These are phyloP conservation scores for Agrocybe chaxingu DNA, from an alignment of 768 basidiomycete species.

Conservation along the genomic window DNA sequence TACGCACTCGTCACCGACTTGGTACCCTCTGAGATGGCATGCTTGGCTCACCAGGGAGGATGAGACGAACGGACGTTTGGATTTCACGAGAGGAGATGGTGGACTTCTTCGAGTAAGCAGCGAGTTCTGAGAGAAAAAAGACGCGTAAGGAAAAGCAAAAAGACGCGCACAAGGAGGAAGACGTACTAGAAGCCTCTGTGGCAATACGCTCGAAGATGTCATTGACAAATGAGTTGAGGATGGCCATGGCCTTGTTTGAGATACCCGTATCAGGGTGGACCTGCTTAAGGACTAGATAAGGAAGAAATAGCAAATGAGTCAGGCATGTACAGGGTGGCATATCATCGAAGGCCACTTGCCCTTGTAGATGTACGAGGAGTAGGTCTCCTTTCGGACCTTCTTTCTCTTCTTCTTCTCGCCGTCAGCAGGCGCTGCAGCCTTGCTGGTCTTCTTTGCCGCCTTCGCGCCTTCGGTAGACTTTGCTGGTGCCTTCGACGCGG, in stretches of 20 bases:
- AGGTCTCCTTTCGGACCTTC: conserved; percentile 87
- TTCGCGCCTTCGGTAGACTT: conserved; percentile 60
- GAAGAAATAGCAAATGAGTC: conserved; percentile 4
- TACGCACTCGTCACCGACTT: conserved; percentile 54
- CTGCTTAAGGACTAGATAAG: conserved; percentile 78
- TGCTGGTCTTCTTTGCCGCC: conserved; percentile 79
- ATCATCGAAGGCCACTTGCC: conserved; percentile 35
- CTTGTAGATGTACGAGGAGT: conserved; percentile 91
- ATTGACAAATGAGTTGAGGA: conserved; percentile 90
- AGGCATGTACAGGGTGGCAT: neutral
- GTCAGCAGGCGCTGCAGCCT: conserved; percentile 58
- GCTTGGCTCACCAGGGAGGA: conserved; percentile 98
- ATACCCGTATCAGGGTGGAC: conserved; percentile 99
- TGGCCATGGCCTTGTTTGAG: conserved; percentile 95
- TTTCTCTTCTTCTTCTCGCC: conserved; percentile 86
- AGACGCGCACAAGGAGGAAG: neutral
- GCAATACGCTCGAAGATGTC: conserved; percentile 94
- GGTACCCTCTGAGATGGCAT: conserved; percentile 94
- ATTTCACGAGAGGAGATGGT: conserved; percentile 99
- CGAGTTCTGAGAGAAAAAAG: conserved; percentile 62
- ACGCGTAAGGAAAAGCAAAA: conserved; percentile 1
- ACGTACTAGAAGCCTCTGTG: conserved; percentile 81
- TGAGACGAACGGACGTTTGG: conserved; percentile 92
- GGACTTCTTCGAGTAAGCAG: conserved; percentile 97
- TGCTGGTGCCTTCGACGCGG: conserved; percentile 72